Evolutionary conservation across 2,329 filamentous ascomycete species (phyloP), one percentile per base, ranked within the genome.

Genomic region (Epichloe elymi): DNA sequence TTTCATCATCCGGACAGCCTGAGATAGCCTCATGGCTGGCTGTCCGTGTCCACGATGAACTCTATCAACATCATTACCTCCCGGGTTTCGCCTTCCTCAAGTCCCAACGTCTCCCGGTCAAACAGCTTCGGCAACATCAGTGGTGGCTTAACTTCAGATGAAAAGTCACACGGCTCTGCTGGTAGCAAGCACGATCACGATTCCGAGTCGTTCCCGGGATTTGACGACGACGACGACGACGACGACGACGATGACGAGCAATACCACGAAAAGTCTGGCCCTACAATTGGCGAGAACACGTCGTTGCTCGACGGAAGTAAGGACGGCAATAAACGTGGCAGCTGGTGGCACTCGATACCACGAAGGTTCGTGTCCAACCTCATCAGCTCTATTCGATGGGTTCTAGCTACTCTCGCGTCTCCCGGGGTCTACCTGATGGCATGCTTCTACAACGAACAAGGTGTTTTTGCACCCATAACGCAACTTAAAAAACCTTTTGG

Each of bases 1-100:
- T 14, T 33, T 17, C 19, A 20, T 41, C 37, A 36, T 26, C 48
- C 20, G 52, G 49, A 47, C 49, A 51, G 52, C 45, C 49, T 19
- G 23, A 11, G 33, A 19, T 49, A 49, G 48, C 49, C 63, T 71
- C 70, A 79, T 82, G 79, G 79, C 76, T 74, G 69, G 67, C 67
- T 67, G 62, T 66, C 67, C 61, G 60, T 64, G 61, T 68, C 70
- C 74, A 86, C 78, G 72, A 96, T 96, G 91, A 96, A 96, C 82
- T 95, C 90, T 63, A 76, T 95, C 74, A 95, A 93, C 73, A 88
- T 95, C 68, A 81, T 96, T 67, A 93, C 88, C 63, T 82, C 87
- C 67, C 84, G 86, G 72, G 86, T 90, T 66, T 82, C 80, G 60
- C 78, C 80, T 58, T 67, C 79, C 50, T 70, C 78, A 53, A 80